Evolutionary conservation across 257 asterid genomes (phyloP).

Genomic region (Scutellaria minor): DNA sequence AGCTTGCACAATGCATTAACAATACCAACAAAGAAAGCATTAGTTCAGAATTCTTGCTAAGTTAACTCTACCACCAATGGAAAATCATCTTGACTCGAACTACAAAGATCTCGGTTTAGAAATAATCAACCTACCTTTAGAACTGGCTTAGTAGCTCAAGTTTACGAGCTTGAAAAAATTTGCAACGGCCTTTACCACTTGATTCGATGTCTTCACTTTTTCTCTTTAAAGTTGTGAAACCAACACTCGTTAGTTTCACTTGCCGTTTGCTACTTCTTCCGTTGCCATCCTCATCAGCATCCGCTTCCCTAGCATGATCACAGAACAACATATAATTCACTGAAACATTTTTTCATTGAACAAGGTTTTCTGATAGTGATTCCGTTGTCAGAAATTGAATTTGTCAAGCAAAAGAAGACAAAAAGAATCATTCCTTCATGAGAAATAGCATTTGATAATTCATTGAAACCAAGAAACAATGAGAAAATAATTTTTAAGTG

Average conservation of each 20-base stretch:
- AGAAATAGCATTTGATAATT: conserved; percentile 6
- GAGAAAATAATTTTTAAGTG: not conserved
- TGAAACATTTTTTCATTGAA: not conserved
- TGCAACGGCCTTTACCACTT: conserved; percentile 83
- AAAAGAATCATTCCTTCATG: not conserved
- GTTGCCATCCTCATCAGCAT: conserved; percentile 59
- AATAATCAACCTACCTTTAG: conserved; percentile 39
- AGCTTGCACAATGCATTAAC: not conserved
- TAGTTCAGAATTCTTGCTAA: not conserved
- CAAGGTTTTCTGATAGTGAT: not conserved
- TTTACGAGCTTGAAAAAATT: conserved; percentile 92
- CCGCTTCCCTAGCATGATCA: conserved; percentile 67
- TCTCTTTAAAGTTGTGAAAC: conserved; percentile 62
- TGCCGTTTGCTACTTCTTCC: conserved; percentile 66
- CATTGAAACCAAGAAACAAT: conserved; percentile 12
- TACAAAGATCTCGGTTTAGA: not conserved
- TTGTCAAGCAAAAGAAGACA: not conserved
- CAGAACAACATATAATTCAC: not conserved
- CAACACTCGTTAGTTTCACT: conserved; percentile 65
- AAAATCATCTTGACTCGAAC: not conserved
- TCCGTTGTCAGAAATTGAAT: not conserved
- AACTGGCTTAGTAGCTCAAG: conserved; percentile 76
- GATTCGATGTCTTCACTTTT: conserved; percentile 87
- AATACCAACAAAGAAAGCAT: not conserved
- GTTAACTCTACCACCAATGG: not conserved